Percentiles rank a stretch among this genome's conserved stretches.
These are phyloP conservation scores for Suhomyces guaymorum DNA, from an alignment of 1,139 yeast species.

Conservation along the genomic window DNA sequence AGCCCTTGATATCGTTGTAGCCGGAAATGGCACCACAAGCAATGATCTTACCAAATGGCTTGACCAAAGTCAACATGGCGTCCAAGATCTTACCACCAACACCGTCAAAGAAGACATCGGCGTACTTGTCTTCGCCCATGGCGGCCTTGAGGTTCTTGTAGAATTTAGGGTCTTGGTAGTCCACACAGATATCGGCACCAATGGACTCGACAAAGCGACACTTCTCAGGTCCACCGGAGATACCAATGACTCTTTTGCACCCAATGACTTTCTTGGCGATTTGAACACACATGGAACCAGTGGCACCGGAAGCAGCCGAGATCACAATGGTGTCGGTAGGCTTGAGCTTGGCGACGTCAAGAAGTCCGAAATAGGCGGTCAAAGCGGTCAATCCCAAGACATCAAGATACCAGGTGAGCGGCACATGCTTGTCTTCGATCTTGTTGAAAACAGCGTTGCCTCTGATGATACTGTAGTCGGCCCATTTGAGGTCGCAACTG, in stretches of 20 bases:
- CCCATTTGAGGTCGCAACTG: slow-evolving; percentile 16
- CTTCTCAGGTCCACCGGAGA: slow-evolving; percentile 33
- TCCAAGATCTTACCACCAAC: slow-evolving; percentile 28
- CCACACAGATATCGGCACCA: slow-evolving; percentile 43
- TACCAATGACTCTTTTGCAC: slow-evolving; percentile 31
- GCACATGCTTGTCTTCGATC: slow-evolving; percentile 13
- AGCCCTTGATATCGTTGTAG: slow-evolving; percentile 34
- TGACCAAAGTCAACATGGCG: slow-evolving; percentile 20
- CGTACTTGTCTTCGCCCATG: slow-evolving; percentile 27
- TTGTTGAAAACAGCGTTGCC: slow-evolving; percentile 11
- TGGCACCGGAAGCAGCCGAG: slow-evolving; percentile 38
- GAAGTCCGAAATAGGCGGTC: slow-evolving; percentile 33
- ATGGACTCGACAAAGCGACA: slow-evolving; percentile 31
- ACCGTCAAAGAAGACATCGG: slow-evolving; percentile 35
- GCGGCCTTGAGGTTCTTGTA: slow-evolving; percentile 43
- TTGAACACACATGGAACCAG: slow-evolving; percentile 34
- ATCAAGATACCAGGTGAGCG: slow-evolving; percentile 41
- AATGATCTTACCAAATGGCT: slow-evolving; percentile 25
- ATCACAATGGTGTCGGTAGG: slow-evolving; percentile 28
- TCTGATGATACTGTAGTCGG: slow-evolving; percentile 15
- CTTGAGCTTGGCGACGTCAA: slow-evolving; percentile 27
- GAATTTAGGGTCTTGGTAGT: slow-evolving; percentile 53
- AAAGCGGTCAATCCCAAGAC: slow-evolving; percentile 39
- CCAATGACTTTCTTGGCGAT: slow-evolving; percentile 32
- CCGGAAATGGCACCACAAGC: slow-evolving; percentile 37